Evolutionary conservation across 768 basidiomycete genomes (phyloP), one percentile per base, ranked within the genome.

Genomic region (Tricholoma matsutake): DNA sequence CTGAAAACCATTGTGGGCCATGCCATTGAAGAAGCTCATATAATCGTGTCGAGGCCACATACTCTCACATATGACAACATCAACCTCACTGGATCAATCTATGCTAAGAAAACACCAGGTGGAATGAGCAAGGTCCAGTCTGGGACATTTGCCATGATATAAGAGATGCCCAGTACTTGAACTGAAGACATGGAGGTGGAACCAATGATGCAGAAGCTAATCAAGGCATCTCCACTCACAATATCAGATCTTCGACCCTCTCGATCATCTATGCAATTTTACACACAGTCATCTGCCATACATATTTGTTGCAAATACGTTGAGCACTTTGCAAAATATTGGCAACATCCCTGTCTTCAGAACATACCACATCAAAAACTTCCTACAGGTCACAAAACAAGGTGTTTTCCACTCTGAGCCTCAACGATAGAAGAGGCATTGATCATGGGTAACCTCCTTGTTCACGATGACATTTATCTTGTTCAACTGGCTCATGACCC

Each of bases 401-500:
- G 62, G 11, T 62, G 65, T 25, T 69, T 39, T 34, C 68, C 69
- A 1, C 41, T 71, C 5, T 54, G 63, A 1, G 57, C 65, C 1
- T 61, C 67, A 0, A 71, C 69, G 1, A 72, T 71, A 28, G 70
- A 73, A 47, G 72, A 75, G 58, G 65, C 66, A 10, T 65, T 68
- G 1, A 54, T 69, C 14, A 41, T 39, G 6, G 71, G 71, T 3
- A 73, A 71, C 28, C 35, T 69, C 20, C 47, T 64, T 0, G 63
- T 69, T 11, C 65, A 67, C 25, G 57, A 71, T 2, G 60, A 72
- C 20, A 37, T 64, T 1, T 72, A 68, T 37, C 14, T 63, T 31
- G 59, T 63, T 6, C 69, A 70, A 52, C 67, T 74, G 9, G 49
- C 61, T 11, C 37, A 25, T 13, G 18, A 34, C 1, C 55, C 29